Evolutionary conservation across 495 filamentous ascomycete species (phyloP), one percentile per base, ranked within the genome.

Genomic region (Aspergillus homomorphus): DNA sequence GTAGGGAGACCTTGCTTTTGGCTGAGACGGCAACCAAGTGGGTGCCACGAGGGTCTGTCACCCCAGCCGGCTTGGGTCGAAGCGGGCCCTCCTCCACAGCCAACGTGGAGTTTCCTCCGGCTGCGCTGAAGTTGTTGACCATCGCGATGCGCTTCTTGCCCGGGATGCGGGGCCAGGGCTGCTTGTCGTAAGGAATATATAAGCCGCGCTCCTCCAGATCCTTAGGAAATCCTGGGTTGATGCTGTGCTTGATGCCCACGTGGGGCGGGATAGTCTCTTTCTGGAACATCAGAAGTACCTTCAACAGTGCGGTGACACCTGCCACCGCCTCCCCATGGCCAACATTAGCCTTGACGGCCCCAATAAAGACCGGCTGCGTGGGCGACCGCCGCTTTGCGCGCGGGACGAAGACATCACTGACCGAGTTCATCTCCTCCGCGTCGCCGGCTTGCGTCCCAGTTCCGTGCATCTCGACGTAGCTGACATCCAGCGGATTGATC

Each of bases 401-500:
- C n/a, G n/a, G n/a, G n/a, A n/a, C n/a, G 21, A 74, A 73, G 5
- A 73, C 58, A 3, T 68, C 58, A 1, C 44, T 45, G 9, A 78
- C 65, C 3, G 73, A 69, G 2, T 45, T 3, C 41, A 69, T 66
- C 50, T 80, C 74, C 1, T 53, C 55, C 0, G 33, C 24, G 51
- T 80, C 76, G 8, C 77, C 77, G 4, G 70, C 70, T 56, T 77
- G 74, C 4, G 76, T 79, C 0, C 77, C 76, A 10, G 76, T 80
- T 1, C 76, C 75, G 49, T 80, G 77, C 58, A 77, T 62, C 63
- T 85, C 83, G 1, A 83, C 77, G 60, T 78, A 82, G 51, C 66
- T 67, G 51, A 85, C 70, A 45, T 80, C 75, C 26, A 74, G 62
- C 0, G 82, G 78, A 58, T 81, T 67, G 28, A 84, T 63, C 19